phyloP scores from a whole-genome alignment of 495 filamentous ascomycete genomes.

The Talaromyces adpressus region DNA sequence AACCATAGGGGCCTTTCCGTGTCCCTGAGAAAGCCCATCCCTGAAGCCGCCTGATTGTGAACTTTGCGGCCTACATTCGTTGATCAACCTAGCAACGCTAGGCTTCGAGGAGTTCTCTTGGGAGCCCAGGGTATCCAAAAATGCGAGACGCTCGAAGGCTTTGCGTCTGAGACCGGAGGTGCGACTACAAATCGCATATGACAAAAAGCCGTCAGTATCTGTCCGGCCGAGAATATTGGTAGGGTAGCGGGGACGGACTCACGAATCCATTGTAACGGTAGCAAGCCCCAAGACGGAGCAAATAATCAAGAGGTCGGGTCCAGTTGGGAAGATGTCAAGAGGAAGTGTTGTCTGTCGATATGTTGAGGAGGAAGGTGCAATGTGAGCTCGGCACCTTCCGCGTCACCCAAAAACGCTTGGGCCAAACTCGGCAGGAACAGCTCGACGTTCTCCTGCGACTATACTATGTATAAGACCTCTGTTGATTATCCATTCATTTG shows the following conservation, averaged over 20 bases:
- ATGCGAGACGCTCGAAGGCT: constrained; percentile 67
- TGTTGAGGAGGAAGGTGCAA: background rate
- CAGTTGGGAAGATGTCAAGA: background rate
- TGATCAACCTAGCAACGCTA: constrained; percentile 50
- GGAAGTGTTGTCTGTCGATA: no score
- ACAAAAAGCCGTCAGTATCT: background rate
- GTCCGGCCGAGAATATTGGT: background rate
- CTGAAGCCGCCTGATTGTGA: constrained; percentile 24
- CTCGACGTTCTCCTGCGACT: background rate
- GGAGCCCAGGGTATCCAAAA: constrained; percentile 18
- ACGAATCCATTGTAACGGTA: constrained; percentile 8
- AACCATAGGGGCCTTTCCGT: constrained; percentile 47
- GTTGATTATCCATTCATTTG: background rate
- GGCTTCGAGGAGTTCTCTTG: constrained; percentile 2
- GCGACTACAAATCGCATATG: constrained; percentile 18
- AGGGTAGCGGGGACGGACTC: background rate
- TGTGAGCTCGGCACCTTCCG: background rate
- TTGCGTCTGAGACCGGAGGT: constrained; percentile 47
- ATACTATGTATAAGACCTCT: background rate
- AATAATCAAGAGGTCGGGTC: background rate
- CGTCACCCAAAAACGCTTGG: background rate
- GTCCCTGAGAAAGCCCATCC: background rate
- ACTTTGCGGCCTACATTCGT: constrained; percentile 36
- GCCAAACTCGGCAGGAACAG: background rate
- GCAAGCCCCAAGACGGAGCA: background rate